Base-by-base conservation (phyloP, 75 land plant genomes). In the Gnetum montanum region DNA sequence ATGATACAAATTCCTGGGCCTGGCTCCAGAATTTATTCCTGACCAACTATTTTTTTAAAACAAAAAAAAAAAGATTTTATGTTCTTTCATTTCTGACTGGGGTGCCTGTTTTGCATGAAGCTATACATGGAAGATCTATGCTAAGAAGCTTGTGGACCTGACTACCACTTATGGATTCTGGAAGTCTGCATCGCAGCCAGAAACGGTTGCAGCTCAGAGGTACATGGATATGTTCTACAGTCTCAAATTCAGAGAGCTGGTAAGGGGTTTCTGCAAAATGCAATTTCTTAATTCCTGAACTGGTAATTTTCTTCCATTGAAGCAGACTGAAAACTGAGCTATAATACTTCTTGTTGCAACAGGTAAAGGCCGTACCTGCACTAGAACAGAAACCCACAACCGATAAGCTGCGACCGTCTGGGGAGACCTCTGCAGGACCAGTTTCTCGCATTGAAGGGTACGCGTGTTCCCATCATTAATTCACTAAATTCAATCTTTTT, bases 71-170 rank as follows among this genome's bases (percentile, higher is more conserved):
- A 41, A 5, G n/a, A 40, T 40, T 13, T 12, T 13, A 41, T 41
- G 7, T 41, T 41, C 4, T 41, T 0, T 15, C 3, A 41, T 1
- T 15, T 15, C 13, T 41, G 43, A 15, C 18, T 41, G 43, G 13
- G 16, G 43, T 41, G 43, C n/a, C 3, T 2, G 12, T n/a, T n/a
- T n/a, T n/a, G n/a, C n/a, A n/a, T 27, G 62, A 67, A 84, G 88
- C 69, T 80, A 84, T 35, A 80, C 88, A 22, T 84, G 88, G 84
- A 80, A 84, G 66, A 84, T 84, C 38, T 84, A 84, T 50, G 88
- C 84, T 36, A 68, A 63, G 34, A 84, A 62, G 58, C 69, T 76
- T 41, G 20, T 84, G 52, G 70, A 69, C 45, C 72, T 84, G 74
- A 76, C 77, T 48, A 46, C 76, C 1, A 53, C 50, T 28, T 84